Percentiles rank a stretch among this genome's conserved stretches.
Evolutionary conservation across 2,329 filamentous ascomycete genomes (phyloP).

Genomic region (Paracorniculantispora psalliotae): DNA sequence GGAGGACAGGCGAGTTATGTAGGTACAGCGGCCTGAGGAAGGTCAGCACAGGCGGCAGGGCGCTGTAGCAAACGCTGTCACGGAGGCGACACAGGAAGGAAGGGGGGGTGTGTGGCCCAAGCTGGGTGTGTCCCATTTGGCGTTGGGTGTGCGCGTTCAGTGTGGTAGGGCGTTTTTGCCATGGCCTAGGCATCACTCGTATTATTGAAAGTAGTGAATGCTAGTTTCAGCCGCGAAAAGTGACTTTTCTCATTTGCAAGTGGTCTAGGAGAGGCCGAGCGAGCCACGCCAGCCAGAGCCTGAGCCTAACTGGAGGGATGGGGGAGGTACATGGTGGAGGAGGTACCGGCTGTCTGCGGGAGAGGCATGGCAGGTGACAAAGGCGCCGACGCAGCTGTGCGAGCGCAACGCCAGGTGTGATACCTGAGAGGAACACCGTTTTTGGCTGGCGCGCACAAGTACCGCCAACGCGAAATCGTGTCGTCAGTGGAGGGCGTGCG

Average conservation of each 20-base stretch:
- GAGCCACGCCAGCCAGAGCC: conserved; percentile 8
- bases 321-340: not conserved
- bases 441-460: no score
- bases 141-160: not conserved
- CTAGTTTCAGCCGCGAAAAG: not conserved
- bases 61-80: conserved; percentile 1
- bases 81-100: not conserved
- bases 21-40: no score
- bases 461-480: conserved; percentile 11
- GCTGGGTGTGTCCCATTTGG: not conserved
- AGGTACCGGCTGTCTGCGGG: not conserved
- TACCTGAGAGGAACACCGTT: no score
- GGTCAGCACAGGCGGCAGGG: not conserved
- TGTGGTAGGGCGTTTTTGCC: not conserved
- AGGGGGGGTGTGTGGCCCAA: not conserved
- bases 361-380: conserved; percentile 8
- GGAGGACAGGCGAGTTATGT: conserved; percentile 17
- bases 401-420: not conserved
- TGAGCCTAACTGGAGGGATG: not conserved
- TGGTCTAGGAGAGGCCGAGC: not conserved
- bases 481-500: conserved; percentile 14
- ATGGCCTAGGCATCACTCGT: not conserved
- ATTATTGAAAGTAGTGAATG: not conserved
- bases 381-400: not conserved
- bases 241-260: not conserved